Base-by-base conservation (phyloP, 805 yeast species). In the Pichia exigua region DNA sequence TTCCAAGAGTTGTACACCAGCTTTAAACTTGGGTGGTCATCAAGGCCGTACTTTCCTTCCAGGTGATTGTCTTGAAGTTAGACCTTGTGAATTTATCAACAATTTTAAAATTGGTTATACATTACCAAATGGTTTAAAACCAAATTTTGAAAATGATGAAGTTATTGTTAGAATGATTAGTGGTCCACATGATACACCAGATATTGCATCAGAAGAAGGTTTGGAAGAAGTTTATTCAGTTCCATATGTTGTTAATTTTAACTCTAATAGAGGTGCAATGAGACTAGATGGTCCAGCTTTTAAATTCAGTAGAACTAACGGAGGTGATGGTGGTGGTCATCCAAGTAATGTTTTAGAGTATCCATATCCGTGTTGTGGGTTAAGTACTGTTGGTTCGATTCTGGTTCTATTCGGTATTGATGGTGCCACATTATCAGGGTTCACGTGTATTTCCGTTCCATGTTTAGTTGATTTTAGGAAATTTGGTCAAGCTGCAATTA, bases 301-400 rank as follows among this genome's bases (percentile, higher is more conserved):
- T 47, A 42, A 46, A 5, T 64, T 64, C 27, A 48, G 57, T 4
- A 54, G 68, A 50, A 17, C 32, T 6, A 9, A 57, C 38, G 68
- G 68, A 28, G 63, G 65, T 9, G 68, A 64, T 54, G 68, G 68
- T 49, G 68, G 68, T 22, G 59, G 63, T 22, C 67, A 64, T 54
- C 67, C 68, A 42, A 55, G 60, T 48, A 64, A 64, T 45, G 58
- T 63, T 11, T 44, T 64, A 10, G 68, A 64, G 44, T 64, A 64
- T 51, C 60, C 62, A 1, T 65, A 62, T 44, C 66, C 68, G 42
- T 52, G 59, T 5, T 57, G 65, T 52, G 68, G 68, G 24, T 47
- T 64, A 11, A 61, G 65, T 47, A 57, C 60, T 26, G 66, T 65
- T 46, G 68, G 68, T 22, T 56, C 58, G 10, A 49, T 41, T 13